Conservation (phyloP, 805 yeast genomes). For the Candida stauntonica region DNA sequence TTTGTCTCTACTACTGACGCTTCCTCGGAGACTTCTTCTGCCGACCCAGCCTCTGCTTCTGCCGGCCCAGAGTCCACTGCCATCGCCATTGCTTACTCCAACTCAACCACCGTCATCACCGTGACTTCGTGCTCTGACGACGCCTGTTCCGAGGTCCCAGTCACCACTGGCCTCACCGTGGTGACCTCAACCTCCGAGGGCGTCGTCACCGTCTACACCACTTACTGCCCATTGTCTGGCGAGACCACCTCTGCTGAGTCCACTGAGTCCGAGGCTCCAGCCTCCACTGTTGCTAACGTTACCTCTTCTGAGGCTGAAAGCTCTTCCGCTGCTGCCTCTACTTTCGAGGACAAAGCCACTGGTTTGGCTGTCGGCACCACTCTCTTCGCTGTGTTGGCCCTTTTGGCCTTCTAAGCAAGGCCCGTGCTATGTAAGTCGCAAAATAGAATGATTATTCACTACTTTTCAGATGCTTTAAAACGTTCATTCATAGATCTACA, state of each 20-base stretch:
- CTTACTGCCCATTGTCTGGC: conserved; percentile 17
- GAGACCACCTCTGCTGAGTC: not conserved
- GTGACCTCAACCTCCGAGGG: conserved; percentile 21
- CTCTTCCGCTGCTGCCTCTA: conserved; percentile 2
- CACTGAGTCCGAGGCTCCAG: not conserved
- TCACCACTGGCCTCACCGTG: conserved; percentile 14
- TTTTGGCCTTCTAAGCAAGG: conserved; percentile 1
- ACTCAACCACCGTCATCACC: conserved; percentile 10
- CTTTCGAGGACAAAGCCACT: conserved; percentile 9
- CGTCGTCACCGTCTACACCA: conserved; percentile 33
- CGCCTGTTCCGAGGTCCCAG: conserved; percentile 2
- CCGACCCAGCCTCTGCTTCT: not conserved
- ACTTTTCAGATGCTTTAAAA: too few relatives aligned
- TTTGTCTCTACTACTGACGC: conserved; percentile 1
- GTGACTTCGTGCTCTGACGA: conserved; percentile 12
- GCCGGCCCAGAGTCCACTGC: not conserved
- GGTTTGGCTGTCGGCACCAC: conserved; percentile 6
- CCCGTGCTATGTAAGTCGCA: not conserved
- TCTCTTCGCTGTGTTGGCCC: conserved; percentile 2
- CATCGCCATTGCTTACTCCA: not conserved
- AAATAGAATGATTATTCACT: too few relatives aligned
- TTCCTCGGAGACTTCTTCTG: conserved; percentile 3
- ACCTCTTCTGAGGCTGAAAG: not conserved
- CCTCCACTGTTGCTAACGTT: too few relatives aligned
- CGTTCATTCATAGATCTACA: not conserved